phyloP scores from a whole-genome alignment of 2,329 filamentous ascomycete species.

The Fusarium stilboides region DNA sequence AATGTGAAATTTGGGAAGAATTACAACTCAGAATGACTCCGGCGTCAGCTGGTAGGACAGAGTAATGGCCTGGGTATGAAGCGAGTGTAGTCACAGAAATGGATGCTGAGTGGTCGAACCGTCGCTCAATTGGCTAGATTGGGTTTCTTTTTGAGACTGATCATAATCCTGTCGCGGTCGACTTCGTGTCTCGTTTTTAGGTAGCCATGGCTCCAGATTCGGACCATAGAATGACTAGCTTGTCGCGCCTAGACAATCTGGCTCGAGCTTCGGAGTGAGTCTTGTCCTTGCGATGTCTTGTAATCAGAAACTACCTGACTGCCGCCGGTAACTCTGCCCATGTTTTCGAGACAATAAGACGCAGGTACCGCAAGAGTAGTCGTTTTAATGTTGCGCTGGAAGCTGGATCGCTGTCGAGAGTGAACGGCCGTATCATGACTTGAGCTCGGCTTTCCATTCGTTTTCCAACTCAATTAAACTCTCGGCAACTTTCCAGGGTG shows the following conservation, averaged over 20 bases:
- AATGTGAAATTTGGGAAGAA: background rate
- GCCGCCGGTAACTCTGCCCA: background rate
- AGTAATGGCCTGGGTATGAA: background rate
- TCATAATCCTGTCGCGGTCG: background rate
- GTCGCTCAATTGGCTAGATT: slow-evolving; percentile 31
- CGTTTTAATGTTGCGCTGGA: background rate
- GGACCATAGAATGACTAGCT: background rate
- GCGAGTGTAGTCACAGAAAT: slow-evolving; percentile 21
- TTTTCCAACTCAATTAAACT: slow-evolving; percentile 64
- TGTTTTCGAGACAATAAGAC: background rate
- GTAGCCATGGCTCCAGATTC: background rate
- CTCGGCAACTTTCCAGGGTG: slow-evolving; percentile 67
- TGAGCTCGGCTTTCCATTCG: slow-evolving; percentile 54
- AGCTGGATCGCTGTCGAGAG: background rate
- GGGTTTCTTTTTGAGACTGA: slow-evolving; percentile 13
- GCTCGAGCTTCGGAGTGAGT: background rate
- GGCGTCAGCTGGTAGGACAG: slow-evolving; percentile 5
- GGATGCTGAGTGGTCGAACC: background rate
- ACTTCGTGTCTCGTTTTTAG: background rate
- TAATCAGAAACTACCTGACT: background rate
- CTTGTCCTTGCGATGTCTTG: background rate
- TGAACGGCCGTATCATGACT: slow-evolving; percentile 20
- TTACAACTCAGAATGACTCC: slow-evolving; percentile 4
- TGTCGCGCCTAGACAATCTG: background rate
- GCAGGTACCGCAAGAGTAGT: background rate